Percentiles rank a stretch among this genome's conserved stretches.
Conservation (phyloP, 192 early-diverging fungal species). For the Chytriomyces sp. region DNA sequence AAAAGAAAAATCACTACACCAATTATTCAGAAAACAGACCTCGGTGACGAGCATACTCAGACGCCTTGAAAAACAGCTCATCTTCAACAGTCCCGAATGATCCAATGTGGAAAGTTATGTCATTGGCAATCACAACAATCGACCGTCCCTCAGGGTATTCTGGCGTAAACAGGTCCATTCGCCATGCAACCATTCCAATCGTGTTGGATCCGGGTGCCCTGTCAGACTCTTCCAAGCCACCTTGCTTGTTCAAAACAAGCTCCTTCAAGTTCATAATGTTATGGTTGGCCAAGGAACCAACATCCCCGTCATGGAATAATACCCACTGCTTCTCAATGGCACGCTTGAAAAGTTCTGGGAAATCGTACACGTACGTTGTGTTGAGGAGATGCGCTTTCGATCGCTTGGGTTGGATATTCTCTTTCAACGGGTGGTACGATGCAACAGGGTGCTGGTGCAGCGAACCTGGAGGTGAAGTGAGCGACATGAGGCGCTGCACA, state of each 20-base stretch:
- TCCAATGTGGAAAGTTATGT: conserved; percentile 96
- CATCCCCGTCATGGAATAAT: conserved; percentile 36
- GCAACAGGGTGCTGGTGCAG: conserved; percentile 82
- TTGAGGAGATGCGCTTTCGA: conserved; percentile 98
- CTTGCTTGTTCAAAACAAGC: conserved; percentile 83
- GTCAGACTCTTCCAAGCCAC: conserved; percentile 74
- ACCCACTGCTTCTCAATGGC: conserved; percentile 83
- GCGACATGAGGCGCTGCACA: conserved; percentile 85
- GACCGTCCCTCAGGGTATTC: conserved; percentile 88
- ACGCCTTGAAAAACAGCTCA: conserved; percentile 88
- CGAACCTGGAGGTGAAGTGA: conserved; percentile 72
- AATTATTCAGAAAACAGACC: conserved; percentile 34
- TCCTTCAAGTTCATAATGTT: conserved; percentile 80
- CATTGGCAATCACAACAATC: conserved; percentile 96
- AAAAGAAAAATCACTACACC: background rate
- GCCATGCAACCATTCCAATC: conserved; percentile 97
- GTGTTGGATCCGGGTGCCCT: conserved; percentile 86
- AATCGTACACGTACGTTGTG: conserved; percentile 99
- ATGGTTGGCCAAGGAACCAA: conserved; percentile 51
- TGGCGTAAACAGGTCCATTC: conserved; percentile 86
- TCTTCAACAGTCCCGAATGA: conserved; percentile 97
- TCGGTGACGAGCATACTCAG: conserved; percentile 81
- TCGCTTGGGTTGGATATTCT: conserved; percentile 93
- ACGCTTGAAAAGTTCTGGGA: conserved; percentile 95
- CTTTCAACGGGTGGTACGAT: conserved; percentile 90